Conservation (phyloP, 805 yeast species). For the Yarrowia hollandica region DNA sequence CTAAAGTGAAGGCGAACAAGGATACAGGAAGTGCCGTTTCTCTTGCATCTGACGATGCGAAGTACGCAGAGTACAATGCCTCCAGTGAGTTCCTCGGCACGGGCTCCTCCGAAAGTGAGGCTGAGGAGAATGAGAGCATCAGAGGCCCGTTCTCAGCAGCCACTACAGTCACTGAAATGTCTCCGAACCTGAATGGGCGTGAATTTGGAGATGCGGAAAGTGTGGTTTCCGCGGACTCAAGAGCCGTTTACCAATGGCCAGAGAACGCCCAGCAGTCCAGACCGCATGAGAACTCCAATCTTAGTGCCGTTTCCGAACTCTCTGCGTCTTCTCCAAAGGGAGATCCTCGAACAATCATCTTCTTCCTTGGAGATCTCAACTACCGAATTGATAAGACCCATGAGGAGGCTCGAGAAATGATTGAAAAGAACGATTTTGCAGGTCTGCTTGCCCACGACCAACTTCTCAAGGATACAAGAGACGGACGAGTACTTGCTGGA, state of each 20-base stretch:
- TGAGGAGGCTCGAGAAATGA: slow-evolving; percentile 39
- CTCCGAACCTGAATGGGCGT: slow-evolving; percentile 7
- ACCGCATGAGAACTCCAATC: slow-evolving; percentile 1
- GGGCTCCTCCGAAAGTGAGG: background rate
- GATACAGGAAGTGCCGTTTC: background rate
- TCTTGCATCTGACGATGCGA: background rate
- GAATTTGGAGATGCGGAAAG: background rate
- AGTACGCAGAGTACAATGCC: slow-evolving; percentile 15
- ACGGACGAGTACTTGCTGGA: slow-evolving; percentile 45
- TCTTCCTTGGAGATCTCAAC: slow-evolving; percentile 58
- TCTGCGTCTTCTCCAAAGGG: background rate
- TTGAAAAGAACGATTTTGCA: slow-evolving; percentile 40
- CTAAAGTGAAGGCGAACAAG: slow-evolving; percentile 3
- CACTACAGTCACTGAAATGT: slow-evolving; percentile 9
- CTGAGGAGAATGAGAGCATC: background rate
- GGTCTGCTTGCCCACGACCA: slow-evolving; percentile 49
- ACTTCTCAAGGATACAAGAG: slow-evolving; percentile 43
- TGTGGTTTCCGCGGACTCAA: background rate
- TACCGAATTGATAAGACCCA: slow-evolving; percentile 47
- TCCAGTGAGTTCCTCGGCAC: slow-evolving; percentile 19
- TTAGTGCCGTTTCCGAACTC: background rate
- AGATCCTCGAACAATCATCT: slow-evolving; percentile 31
- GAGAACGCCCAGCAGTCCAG: background rate
- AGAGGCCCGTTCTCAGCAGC: slow-evolving; percentile 8
- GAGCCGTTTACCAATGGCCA: background rate